phyloP scores from a whole-genome alignment of 257 asterid genomes.

The Anisodus tanguticus region DNA sequence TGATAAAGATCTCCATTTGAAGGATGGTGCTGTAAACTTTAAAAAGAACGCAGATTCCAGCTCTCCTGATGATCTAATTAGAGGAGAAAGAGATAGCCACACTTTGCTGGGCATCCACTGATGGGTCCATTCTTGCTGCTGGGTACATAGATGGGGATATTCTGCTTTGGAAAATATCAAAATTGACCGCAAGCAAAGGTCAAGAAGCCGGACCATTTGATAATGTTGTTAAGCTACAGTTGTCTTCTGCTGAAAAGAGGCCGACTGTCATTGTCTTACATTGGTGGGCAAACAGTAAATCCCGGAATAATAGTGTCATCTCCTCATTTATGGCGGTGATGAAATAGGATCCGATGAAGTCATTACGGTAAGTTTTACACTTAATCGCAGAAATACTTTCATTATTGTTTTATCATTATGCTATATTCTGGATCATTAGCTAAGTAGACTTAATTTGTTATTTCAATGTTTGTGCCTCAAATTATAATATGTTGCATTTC shows the following conservation, averaged over 20 bases:
- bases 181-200: constrained; percentile 47
- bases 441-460: not conserved
- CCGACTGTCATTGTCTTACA: constrained; percentile 83
- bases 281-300: constrained; percentile 65
- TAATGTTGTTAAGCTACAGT: constrained; percentile 72
- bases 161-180: constrained; percentile 73
- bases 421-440: not conserved
- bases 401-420: constrained; percentile 19
- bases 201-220: constrained; percentile 52
- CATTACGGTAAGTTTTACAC: constrained; percentile 63
- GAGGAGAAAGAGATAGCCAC: constrained; percentile 88
- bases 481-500: constrained; percentile 14
- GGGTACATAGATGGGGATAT: constrained; percentile 94
- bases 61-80: constrained; percentile 45
- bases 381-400: constrained; percentile 16
- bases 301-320: constrained; percentile 60
- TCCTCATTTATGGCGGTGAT: constrained; percentile 89
- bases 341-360: constrained; percentile 88
- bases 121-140: constrained; percentile 80
- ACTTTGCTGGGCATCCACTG: constrained; percentile 87
- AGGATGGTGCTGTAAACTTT: constrained; percentile 46
- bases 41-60: constrained; percentile 44
- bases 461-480: not conserved
- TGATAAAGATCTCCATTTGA: constrained; percentile 69
- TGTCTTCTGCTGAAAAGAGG: constrained; percentile 81